These are phyloP conservation scores for Meredithiella fracta DNA, from an alignment of 2,329 filamentous ascomycete genomes.

Conservation along the genomic window DNA sequence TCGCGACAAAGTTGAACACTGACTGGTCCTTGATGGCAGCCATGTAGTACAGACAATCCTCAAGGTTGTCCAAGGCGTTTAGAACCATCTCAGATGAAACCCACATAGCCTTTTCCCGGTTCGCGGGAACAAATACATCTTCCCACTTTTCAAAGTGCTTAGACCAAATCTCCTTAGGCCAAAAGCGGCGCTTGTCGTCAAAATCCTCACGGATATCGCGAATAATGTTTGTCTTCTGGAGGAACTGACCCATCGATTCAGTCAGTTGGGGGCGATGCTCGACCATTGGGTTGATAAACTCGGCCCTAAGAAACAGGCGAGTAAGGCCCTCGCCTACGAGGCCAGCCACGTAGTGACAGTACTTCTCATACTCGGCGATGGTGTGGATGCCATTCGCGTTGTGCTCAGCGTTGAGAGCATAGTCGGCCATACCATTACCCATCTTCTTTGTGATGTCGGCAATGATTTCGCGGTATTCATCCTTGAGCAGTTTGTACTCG, in stretches of 20 bases:
- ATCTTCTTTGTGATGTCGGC: conserved; percentile 85
- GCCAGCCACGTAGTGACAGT: conserved; percentile 97
- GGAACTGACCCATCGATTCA: conserved; percentile 91
- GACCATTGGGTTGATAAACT: conserved; percentile 73
- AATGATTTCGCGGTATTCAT: conserved; percentile 70
- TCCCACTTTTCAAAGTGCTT: conserved; percentile 84
- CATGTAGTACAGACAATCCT: conserved; percentile 96
- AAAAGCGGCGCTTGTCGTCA: conserved; percentile 77
- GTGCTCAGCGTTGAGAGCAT: conserved; percentile 66
- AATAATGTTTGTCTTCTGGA: conserved; percentile 98
- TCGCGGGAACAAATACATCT: conserved; percentile 70
- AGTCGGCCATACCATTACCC: conserved; percentile 98
- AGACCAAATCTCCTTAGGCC: conserved; percentile 91
- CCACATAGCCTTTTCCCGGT: conserved; percentile 61
- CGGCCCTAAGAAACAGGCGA: conserved; percentile 70
- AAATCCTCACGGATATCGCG: conserved; percentile 85
- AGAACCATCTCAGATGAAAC: conserved; percentile 91
- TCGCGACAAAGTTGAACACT: conserved; percentile 97
- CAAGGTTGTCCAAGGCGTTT: conserved; percentile 68
- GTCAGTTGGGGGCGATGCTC: conserved; percentile 63
- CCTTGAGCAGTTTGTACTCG: conserved; percentile 80
- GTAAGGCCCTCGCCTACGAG: conserved; percentile 92
- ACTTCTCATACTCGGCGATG: conserved; percentile 79
- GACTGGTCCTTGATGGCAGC: conserved; percentile 88
- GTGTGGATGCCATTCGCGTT: conserved; percentile 68